phyloP scores from a whole-genome alignment of 2,329 filamentous ascomycete genomes.

The Penicillium fuscoglaucum region DNA sequence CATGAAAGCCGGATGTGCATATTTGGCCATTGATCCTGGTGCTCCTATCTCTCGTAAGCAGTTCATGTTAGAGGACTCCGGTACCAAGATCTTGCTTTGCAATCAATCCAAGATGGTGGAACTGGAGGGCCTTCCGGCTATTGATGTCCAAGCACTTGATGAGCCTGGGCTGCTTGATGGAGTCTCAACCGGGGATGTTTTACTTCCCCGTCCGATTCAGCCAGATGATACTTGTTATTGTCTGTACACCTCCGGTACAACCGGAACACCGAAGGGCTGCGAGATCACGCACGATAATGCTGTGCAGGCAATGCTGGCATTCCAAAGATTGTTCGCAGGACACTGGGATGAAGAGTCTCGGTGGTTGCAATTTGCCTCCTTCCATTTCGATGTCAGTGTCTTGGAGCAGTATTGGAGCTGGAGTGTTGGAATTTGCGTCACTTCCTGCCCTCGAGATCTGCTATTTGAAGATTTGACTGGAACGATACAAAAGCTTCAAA shows the following conservation, averaged over 20 bases:
- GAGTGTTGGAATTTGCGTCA: slow-evolving; percentile 83
- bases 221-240: slow-evolving; percentile 71
- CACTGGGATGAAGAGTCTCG: slow-evolving; percentile 73
- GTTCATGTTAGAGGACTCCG: slow-evolving; percentile 76
- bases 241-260: slow-evolving; percentile 84
- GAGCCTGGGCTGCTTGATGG: slow-evolving; percentile 37
- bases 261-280: slow-evolving; percentile 82
- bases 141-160: slow-evolving; percentile 52
- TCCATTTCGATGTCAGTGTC: slow-evolving; percentile 92
- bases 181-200: slow-evolving; percentile 38
- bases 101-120: slow-evolving; percentile 48
- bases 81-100: slow-evolving; percentile 63
- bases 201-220: slow-evolving; percentile 36
- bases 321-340: slow-evolving; percentile 72
- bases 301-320: slow-evolving; percentile 85
- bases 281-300: slow-evolving; percentile 86
- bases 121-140: slow-evolving; percentile 35
- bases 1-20: slow-evolving; percentile 77
- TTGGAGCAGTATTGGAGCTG: slow-evolving; percentile 95
- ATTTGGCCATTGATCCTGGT: slow-evolving; percentile 74
- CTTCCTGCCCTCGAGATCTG: slow-evolving; percentile 77
- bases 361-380: slow-evolving; percentile 90
- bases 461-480: slow-evolving; percentile 79
- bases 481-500: slow-evolving; percentile 68
- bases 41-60: slow-evolving; percentile 71